Evolutionary conservation across 1,284 basidiomycete species (phyloP).

Genomic region (Ganoderma lingzhi): DNA sequence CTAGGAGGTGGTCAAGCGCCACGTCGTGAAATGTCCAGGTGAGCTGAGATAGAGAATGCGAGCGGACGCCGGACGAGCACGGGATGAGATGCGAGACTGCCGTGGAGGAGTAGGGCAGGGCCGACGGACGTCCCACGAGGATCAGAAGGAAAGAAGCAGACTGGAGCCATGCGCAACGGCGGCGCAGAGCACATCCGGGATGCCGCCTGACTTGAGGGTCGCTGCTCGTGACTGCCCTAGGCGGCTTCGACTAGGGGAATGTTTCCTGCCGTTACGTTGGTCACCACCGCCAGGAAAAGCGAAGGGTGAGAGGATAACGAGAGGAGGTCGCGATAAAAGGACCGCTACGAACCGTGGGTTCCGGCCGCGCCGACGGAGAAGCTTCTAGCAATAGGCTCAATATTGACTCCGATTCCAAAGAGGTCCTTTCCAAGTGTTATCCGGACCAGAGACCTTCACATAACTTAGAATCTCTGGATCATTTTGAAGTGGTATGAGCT

Average conservation of each 20-base stretch:
- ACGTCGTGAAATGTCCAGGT: not conserved
- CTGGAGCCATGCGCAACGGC: slow-evolving; percentile 19
- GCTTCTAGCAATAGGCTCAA: not conserved
- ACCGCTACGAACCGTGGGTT: not conserved
- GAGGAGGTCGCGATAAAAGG: not conserved
- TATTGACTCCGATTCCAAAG: not conserved
- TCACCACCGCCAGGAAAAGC: not conserved
- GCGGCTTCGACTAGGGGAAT: not conserved
- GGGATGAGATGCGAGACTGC: not conserved
- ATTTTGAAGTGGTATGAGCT: too few relatives aligned
- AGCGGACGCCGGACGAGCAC: not conserved
- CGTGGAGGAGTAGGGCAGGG: not conserved
- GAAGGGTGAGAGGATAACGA: not conserved
- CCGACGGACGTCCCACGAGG: slow-evolving; percentile 11
- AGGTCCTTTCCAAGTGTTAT: not conserved
- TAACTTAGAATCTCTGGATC: too few relatives aligned
- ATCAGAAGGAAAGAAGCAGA: slow-evolving; percentile 22
- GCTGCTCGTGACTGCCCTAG: slow-evolving; percentile 12
- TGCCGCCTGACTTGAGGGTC: slow-evolving; percentile 8
- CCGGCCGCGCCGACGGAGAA: not conserved
- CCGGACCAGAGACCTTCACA: too few relatives aligned
- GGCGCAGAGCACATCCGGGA: slow-evolving; percentile 9
- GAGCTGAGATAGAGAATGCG: not conserved
- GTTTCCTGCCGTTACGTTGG: not conserved
- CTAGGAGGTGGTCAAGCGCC: not conserved